Percentiles rank a stretch among this genome's conserved stretches.
These are phyloP conservation scores for Ogataea philodendri DNA, from an alignment of 805 yeast species.

Conservation along the genomic window DNA sequence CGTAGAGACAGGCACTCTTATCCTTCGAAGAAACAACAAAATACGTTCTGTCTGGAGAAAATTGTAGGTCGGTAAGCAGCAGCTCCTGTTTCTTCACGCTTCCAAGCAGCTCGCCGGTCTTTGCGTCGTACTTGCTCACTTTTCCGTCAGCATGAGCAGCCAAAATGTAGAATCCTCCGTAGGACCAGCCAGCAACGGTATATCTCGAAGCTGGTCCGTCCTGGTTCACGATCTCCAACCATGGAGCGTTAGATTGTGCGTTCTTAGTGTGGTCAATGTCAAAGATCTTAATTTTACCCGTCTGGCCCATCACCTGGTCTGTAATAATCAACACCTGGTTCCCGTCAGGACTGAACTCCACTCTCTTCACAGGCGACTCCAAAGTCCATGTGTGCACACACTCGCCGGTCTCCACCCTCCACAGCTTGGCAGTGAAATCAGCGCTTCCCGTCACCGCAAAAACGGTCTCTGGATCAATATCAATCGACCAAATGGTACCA, in stretches of 20 bases:
- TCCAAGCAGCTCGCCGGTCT: constrained; percentile 66
- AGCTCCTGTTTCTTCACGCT: constrained; percentile 70
- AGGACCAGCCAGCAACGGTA: constrained; percentile 85
- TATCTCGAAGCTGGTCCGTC: constrained; percentile 52
- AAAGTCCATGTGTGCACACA: constrained; percentile 69
- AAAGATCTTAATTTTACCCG: constrained; percentile 72
- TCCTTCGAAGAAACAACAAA: constrained; percentile 93
- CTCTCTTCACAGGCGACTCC: constrained; percentile 87
- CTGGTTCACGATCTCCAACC: constrained; percentile 52
- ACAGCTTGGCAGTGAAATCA: constrained; percentile 78
- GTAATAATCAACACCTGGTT: constrained; percentile 69
- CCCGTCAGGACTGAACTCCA: constrained; percentile 77
- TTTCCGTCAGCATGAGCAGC: constrained; percentile 88
- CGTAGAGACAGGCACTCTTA: constrained; percentile 74
- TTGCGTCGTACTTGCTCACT: constrained; percentile 74
- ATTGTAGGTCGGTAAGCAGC: constrained; percentile 84
- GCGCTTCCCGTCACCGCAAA: constrained; percentile 87
- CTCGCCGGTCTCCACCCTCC: constrained; percentile 80
- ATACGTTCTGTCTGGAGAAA: constrained; percentile 81
- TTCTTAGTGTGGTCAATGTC: constrained; percentile 48
- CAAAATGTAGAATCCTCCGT: constrained; percentile 67
- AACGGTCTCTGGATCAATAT: constrained; percentile 68
- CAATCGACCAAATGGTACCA: constrained; percentile 96
- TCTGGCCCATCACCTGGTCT: constrained; percentile 89
- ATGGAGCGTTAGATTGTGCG: constrained; percentile 53